Percentiles rank a stretch among this genome's conserved stretches.
These are phyloP conservation scores for Pichia norvegensis DNA, from an alignment of 1,139 yeast genomes.

Conservation along the genomic window DNA sequence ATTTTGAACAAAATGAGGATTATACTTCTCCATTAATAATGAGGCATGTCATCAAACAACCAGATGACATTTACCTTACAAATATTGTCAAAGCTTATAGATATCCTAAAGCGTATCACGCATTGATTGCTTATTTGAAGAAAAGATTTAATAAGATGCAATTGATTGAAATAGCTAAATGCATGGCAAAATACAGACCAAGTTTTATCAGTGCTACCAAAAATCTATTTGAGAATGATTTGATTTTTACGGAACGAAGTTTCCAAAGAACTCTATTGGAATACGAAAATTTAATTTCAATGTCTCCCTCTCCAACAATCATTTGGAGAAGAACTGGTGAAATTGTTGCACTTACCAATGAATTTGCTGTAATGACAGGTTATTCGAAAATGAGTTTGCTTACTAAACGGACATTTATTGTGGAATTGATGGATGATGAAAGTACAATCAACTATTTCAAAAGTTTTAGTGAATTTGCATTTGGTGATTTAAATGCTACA, in stretches of 20 bases:
- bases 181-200: slow-evolving; percentile 65
- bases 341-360: slow-evolving; percentile 62
- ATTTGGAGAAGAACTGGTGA: slow-evolving; percentile 79
- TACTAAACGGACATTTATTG: slow-evolving; percentile 49
- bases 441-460: slow-evolving; percentile 83
- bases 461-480: slow-evolving; percentile 76
- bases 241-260: slow-evolving; percentile 58
- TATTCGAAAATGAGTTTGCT: slow-evolving; percentile 40
- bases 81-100: slow-evolving; percentile 50
- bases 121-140: slow-evolving; percentile 48
- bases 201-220: slow-evolving; percentile 69
- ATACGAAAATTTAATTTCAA: slow-evolving; percentile 51
- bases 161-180: slow-evolving; percentile 50
- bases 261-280: slow-evolving; percentile 63
- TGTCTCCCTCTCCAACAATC: slow-evolving; percentile 59
- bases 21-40: slow-evolving; percentile 51
- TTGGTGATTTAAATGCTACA: slow-evolving; percentile 70
- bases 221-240: slow-evolving; percentile 56
- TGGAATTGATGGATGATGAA: slow-evolving; percentile 82
- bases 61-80: slow-evolving; percentile 53
- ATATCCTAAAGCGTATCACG: slow-evolving; percentile 61
- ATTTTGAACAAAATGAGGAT: slow-evolving; percentile 26
- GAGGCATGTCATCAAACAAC: slow-evolving; percentile 54
- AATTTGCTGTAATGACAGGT: slow-evolving; percentile 57
- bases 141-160: slow-evolving; percentile 44